Conservation (phyloP, 371 early-diverging fungal genomes). For the Syncephalis fuscata region DNA sequence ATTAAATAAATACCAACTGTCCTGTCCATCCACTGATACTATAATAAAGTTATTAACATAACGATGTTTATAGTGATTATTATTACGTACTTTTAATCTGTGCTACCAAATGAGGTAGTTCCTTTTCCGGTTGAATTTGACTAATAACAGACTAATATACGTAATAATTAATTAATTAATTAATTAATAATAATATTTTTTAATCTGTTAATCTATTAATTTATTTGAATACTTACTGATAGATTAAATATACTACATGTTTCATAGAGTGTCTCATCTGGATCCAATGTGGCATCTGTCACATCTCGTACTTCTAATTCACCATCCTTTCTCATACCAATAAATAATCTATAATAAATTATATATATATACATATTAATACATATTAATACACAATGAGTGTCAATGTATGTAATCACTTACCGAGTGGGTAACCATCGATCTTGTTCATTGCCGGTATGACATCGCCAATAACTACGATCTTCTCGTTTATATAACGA, state of each 20-base stretch:
- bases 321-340: constrained; percentile 7
- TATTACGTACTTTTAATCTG: constrained; percentile 38
- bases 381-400: not conserved
- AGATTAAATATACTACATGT: constrained; percentile 34
- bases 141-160: constrained; percentile 33
- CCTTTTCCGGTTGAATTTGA: constrained; percentile 39
- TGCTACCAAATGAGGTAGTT: constrained; percentile 55
- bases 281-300: not conserved
- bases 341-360: not conserved
- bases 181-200: not conserved
- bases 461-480: constrained; percentile 23
- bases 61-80: not conserved
- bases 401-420: not conserved
- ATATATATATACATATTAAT: not conserved
- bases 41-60: too few relatives aligned
- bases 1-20: constrained; percentile 80
- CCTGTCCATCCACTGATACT: constrained; percentile 13
- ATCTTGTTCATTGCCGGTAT: constrained; percentile 6
- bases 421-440: constrained; percentile 20
- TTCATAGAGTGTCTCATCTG: constrained; percentile 6
- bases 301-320: constrained; percentile 12
- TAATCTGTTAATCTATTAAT: too few relatives aligned
- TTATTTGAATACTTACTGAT: constrained; percentile 13
- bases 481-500: constrained; percentile 37
- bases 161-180: not conserved